Conservation (phyloP, 2,329 filamentous ascomycete genomes). For the Diaporthe sp. region DNA sequence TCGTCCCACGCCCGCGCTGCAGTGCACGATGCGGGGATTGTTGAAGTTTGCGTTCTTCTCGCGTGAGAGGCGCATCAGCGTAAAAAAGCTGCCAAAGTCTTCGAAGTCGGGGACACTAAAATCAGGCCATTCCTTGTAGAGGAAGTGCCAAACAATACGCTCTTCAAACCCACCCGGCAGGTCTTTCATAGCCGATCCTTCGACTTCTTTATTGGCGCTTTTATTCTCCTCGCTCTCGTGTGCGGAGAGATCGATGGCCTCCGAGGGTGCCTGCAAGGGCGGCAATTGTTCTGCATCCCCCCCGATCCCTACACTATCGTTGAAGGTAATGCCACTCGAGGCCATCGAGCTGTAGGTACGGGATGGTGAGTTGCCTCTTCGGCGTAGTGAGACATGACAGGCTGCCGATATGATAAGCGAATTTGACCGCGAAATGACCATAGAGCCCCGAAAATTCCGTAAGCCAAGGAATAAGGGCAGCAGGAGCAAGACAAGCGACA, state of each 20-base stretch:
- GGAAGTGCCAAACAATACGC: conserved; percentile 82
- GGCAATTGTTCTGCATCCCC: too few species aligned
- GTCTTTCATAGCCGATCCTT: conserved; percentile 37
- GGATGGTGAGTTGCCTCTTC: too few species aligned
- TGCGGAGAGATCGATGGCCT: neutral
- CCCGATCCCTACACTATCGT: too few species aligned
- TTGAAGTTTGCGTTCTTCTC: conserved; percentile 63
- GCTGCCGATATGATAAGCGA: too few species aligned
- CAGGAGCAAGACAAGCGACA: too few species aligned
- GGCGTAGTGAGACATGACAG: too few species aligned
- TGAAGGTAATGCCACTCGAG: too few species aligned
- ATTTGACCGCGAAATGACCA: too few species aligned
- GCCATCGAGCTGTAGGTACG: too few species aligned
- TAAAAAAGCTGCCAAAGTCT: conserved; percentile 75
- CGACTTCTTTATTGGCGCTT: conserved; percentile 15
- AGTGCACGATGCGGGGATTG: conserved; percentile 85
- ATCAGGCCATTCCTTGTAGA: conserved; percentile 91
- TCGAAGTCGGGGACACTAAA: conserved; percentile 81
- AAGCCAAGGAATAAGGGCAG: too few species aligned
- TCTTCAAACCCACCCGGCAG: conserved; percentile 52
- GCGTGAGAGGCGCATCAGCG: conserved; percentile 75
- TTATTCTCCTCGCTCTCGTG: neutral
- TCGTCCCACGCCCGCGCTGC: conserved; percentile 92
- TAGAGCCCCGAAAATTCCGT: too few species aligned
- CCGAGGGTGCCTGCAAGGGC: too few species aligned